Conservation (phyloP, 1,284 basidiomycete species). For the Neotropicomus parvogracilis region DNA sequence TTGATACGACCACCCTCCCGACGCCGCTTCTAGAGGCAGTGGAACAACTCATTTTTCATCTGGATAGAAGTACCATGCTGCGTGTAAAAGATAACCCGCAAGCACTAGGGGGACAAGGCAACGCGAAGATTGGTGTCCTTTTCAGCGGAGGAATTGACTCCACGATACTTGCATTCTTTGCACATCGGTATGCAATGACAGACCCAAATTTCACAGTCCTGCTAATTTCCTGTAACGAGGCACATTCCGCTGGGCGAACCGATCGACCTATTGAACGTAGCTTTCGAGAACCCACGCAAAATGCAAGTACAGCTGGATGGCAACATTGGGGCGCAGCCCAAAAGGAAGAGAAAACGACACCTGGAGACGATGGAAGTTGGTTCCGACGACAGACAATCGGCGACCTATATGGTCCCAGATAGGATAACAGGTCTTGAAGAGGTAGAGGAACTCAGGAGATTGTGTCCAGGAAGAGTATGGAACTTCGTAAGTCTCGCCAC, state of each 20-base stretch:
- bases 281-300: constrained; percentile 90
- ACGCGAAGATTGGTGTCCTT: constrained; percentile 75
- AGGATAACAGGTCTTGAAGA: constrained; percentile 78
- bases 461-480: constrained; percentile 79
- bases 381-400: constrained; percentile 1
- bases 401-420: constrained; percentile 77
- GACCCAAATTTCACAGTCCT: neutral
- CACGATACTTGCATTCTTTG: constrained; percentile 76
- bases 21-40: constrained; percentile 42
- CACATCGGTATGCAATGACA: constrained; percentile 53
- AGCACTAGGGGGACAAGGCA: constrained; percentile 33
- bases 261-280: constrained; percentile 94
- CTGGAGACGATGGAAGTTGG: constrained; percentile 15
- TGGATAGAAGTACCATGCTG: constrained; percentile 59
- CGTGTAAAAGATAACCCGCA: constrained; percentile 57
- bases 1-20: constrained; percentile 44
- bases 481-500: constrained; percentile 65
- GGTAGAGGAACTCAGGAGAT: constrained; percentile 65
- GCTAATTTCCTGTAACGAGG: constrained; percentile 37
- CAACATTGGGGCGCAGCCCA: constrained; percentile 41
- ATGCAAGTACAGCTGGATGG: constrained; percentile 46
- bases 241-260: constrained; percentile 71
- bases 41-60: constrained; percentile 48
- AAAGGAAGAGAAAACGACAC: constrained; percentile 41
- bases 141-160: constrained; percentile 98